phyloP scores from a whole-genome alignment of 805 yeast species.

The Ogataea siamensis region DNA sequence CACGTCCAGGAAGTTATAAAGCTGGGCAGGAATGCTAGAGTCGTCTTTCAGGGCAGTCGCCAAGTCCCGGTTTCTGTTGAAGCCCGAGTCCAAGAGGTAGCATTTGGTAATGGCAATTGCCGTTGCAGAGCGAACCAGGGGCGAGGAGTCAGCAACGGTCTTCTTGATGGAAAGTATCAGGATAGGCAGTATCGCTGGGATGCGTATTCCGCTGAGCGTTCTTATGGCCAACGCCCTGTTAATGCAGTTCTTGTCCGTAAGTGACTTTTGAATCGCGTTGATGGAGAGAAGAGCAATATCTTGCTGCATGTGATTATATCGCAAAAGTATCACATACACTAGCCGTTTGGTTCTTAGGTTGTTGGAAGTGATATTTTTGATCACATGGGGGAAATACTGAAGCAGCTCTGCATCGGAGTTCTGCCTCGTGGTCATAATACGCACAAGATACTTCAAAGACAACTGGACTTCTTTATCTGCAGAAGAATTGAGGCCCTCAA shows the following conservation, averaged over 20 bases:
- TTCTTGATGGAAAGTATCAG: conserved; percentile 69
- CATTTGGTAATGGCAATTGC: conserved; percentile 72
- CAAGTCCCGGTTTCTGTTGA: conserved; percentile 19
- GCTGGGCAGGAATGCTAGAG: conserved; percentile 45
- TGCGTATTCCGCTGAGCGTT: conserved; percentile 78
- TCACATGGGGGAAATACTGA: conserved; percentile 75
- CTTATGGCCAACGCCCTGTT: conserved; percentile 72
- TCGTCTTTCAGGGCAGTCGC: conserved; percentile 23
- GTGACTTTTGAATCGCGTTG: conserved; percentile 84
- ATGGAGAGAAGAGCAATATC: conserved; percentile 87
- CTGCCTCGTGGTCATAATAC: conserved; percentile 36
- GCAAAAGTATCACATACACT: conserved; percentile 70
- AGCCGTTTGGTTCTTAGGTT: conserved; percentile 66
- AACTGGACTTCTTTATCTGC: conserved; percentile 59
- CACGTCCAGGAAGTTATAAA: conserved; percentile 47
- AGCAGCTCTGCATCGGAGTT: conserved; percentile 39
- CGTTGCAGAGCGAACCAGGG: conserved; percentile 75
- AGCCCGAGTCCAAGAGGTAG: conserved; percentile 34
- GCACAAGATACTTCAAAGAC: conserved; percentile 57
- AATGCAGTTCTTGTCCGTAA: conserved; percentile 67
- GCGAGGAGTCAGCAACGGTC: conserved; percentile 65
- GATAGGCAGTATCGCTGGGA: conserved; percentile 79
- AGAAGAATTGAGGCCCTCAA: conserved; percentile 63
- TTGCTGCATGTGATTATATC: conserved; percentile 80
- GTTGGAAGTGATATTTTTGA: conserved; percentile 76